Evolutionary conservation across 2,329 filamentous ascomycete species (phyloP).

Genomic region (Beauveria bassiana): DNA sequence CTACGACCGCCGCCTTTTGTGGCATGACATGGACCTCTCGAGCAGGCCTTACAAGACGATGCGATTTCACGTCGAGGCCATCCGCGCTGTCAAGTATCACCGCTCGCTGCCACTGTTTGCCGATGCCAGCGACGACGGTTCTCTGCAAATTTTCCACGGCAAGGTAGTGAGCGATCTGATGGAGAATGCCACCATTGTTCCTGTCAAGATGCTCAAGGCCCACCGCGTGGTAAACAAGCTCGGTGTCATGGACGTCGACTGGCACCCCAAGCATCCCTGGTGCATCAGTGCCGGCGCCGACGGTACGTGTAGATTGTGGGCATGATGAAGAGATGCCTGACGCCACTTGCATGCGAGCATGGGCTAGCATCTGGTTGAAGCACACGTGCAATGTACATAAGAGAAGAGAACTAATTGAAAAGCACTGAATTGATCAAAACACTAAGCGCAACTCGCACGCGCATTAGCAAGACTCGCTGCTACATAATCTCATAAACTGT

Average conservation of each 20-base stretch:
- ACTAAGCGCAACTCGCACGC: neutral
- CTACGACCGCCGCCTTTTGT: conserved; percentile 87
- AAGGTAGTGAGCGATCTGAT: conserved; percentile 92
- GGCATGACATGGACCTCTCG: conserved; percentile 94
- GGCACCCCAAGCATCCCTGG: conserved; percentile 94
- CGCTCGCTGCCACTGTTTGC: conserved; percentile 78
- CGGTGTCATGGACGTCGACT: conserved; percentile 89
- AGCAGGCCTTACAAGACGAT: conserved; percentile 91
- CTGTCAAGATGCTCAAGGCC: conserved; percentile 85
- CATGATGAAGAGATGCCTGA: conserved; percentile 30
- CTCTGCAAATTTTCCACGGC: conserved; percentile 91
- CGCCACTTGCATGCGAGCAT: neutral
- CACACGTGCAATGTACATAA: neutral
- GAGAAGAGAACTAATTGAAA: neutral
- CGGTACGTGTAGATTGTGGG: conserved; percentile 87
- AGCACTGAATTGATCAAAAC: conserved; percentile 2
- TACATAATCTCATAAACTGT: conserved; percentile 4
- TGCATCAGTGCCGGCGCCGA: conserved; percentile 90
- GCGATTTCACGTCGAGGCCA: conserved; percentile 87
- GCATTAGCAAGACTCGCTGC: neutral
- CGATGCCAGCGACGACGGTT: conserved; percentile 90
- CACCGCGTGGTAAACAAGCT: conserved; percentile 81
- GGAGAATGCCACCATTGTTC: conserved; percentile 94
- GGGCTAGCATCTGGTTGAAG: neutral
- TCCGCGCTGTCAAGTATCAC: conserved; percentile 84